phyloP scores from a whole-genome alignment of 371 early-diverging fungal species.

The Lichtheimia corymbifera region DNA sequence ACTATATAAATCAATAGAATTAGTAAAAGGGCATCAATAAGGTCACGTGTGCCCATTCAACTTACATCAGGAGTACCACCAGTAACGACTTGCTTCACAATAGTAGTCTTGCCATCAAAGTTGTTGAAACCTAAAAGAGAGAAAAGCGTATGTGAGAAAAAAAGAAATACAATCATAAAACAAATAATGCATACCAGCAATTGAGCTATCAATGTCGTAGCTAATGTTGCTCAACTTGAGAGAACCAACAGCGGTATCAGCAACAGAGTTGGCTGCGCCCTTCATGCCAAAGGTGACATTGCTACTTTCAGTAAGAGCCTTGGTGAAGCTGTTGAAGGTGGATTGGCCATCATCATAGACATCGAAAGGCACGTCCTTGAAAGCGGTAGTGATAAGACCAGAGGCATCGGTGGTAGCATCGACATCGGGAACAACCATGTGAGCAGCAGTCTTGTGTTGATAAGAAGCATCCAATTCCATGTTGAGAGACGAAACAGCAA shows the following conservation, averaged over 20 bases:
- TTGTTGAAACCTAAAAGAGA: constrained; percentile 31
- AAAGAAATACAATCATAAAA: constrained; percentile 1
- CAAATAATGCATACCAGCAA: constrained; percentile 40
- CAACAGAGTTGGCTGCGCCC: constrained; percentile 50
- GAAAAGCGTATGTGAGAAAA: background rate
- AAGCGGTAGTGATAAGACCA: constrained; percentile 45
- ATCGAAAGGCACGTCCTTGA: constrained; percentile 48
- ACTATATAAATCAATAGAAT: constrained; percentile 25
- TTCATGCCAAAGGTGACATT: constrained; percentile 44
- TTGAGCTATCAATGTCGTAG: constrained; percentile 43
- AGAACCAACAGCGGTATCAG: constrained; percentile 53
- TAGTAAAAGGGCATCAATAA: constrained; percentile 34
- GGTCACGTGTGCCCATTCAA: constrained; percentile 15
- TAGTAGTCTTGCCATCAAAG: constrained; percentile 42
- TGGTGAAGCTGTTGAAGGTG: constrained; percentile 45
- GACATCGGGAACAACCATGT: constrained; percentile 45
- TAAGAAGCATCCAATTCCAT: constrained; percentile 40
- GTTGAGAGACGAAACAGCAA: constrained; percentile 47
- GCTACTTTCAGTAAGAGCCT: constrained; percentile 40
- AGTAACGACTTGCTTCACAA: constrained; percentile 38
- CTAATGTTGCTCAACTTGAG: constrained; percentile 46
- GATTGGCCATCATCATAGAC: constrained; percentile 31
- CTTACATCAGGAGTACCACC: constrained; percentile 36
- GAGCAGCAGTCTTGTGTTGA: constrained; percentile 39
- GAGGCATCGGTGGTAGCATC: constrained; percentile 38